Base-by-base conservation (phyloP, 306 rosid genomes). In the Fagus crenata region DNA sequence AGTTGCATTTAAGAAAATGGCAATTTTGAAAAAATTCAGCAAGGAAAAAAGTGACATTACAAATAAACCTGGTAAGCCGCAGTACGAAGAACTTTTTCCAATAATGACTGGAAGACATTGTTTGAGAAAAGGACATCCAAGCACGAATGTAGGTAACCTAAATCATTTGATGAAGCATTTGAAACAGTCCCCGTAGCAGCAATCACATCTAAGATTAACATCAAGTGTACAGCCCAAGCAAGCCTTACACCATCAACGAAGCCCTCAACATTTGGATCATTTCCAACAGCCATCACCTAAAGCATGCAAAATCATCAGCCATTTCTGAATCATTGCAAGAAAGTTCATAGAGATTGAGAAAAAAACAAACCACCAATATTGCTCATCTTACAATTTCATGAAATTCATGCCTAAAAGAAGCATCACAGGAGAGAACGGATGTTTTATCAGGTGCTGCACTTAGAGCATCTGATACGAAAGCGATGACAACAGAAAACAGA, bases 191-290 rank as follows among this genome's bases (percentile, higher is more conserved):
- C 92, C 85, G 88, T 87, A 64, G 90, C 74, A 55, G 86, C 82
- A 80, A 67, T 78, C 77, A 82, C 83, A 73, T 89, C 98, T 51
- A 88, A 92, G 78, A 83, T 81, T 72, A 95, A 80, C 95, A 95
- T 91, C 81, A 95, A 89, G 85, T 92, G 95, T 72, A 90, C 98
- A 72, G 89, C 84, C 98, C 98, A 95, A 72, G 93, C 93, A 83
- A 95, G 90, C 87, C 97, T 89, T 75, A 88, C 72, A 53, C 93
- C 89, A 75, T 92, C 95, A 76, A 85, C 58, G 69, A 85, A 89
- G 76, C 95, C 93, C 82, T 89, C 95, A 77, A 89, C 86, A 69
- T 81, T 81, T 79, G 87, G 89, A 89, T 95, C 92, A 85, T 86
- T 90, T 82, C 88, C 97, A 67, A 85, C 59, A 74, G 90, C 83